Base-by-base conservation (phyloP, 1,284 basidiomycete species). In the Leccinum pallidistipes region DNA sequence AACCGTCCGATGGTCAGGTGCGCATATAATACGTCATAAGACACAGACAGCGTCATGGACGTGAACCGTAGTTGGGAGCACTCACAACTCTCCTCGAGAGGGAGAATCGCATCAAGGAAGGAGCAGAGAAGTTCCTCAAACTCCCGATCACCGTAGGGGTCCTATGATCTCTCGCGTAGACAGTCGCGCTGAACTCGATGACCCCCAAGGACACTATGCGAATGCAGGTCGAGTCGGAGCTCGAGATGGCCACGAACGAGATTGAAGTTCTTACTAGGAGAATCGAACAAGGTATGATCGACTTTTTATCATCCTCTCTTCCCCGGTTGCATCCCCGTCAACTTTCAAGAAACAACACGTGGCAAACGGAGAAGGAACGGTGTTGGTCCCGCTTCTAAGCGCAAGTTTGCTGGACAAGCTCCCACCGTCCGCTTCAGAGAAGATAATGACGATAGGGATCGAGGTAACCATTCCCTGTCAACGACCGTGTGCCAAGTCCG, bases 41-140 rank as follows among this genome's bases (percentile, higher is more conserved):
- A 5, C 24, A 11, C 59, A 29, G 47, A 52, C 4, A 32, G 9
- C 47, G 43, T 61, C 59, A 69, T 57, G 21, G 62, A 45, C 40
- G 7, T 32, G 29, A 21, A 21, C n/a, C n/a, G 16, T 64, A 94
- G 90, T 75, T 92, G 55, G 84, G 86, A 52, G 77, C 81, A n/a
- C 80, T 95, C 38, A 83, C 83, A 53, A 82, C 80, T 62, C 84
- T 86, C 72, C 81, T 94, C 45, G 83, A 85, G 64, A 80, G 88
- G 62, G 88, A 92, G 74, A 86, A 84, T 63, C 84, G 88, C 61
- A 92, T 95, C 68, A 91, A 86, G 71, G 91, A 94, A 74, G 93
- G 94, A 16, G 93, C 93, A 1, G 91, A 93, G 76, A 92, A 90
- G 64, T 80, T 95, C 58, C 78, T 95, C 53, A 85, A 85, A 63